These are phyloP conservation scores for Xerocomellus intermedius DNA, from an alignment of 768 basidiomycete species.

Conservation along the genomic window DNA sequence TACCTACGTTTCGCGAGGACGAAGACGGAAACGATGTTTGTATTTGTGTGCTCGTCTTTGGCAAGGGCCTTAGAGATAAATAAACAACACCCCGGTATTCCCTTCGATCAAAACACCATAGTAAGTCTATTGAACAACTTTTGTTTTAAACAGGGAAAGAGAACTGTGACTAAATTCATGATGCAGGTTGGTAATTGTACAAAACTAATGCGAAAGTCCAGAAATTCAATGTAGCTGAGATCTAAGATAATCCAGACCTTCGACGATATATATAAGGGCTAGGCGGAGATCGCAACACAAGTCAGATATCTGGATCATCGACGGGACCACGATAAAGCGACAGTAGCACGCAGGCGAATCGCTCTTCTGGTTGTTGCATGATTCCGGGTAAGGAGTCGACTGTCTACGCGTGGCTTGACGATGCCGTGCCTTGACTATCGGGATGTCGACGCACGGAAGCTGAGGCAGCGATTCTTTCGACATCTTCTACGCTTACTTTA, in stretches of 20 bases:
- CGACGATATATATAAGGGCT: neutral
- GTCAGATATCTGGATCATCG: neutral
- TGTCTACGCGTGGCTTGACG: neutral
- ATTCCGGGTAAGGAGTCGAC: neutral
- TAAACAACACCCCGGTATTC: constrained; percentile 9
- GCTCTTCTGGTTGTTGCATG: neutral
- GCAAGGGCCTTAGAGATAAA: constrained; percentile 26
- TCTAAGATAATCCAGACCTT: neutral
- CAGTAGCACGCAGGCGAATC: neutral
- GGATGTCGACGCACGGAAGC: neutral
- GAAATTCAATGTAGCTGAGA: neutral
- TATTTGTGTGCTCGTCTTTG: constrained; percentile 21
- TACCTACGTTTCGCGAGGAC: neutral
- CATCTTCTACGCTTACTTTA: constrained; percentile 11
- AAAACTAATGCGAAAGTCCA: neutral
- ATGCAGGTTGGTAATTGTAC: neutral
- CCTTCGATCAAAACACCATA: neutral
- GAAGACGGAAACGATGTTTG: constrained; percentile 22
- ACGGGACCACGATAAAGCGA: neutral
- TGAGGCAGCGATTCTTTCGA: constrained; percentile 16
- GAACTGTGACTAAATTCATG: neutral
- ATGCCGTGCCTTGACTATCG: neutral
- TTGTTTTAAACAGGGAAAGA: neutral
- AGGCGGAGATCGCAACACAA: neutral
- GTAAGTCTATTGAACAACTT: neutral